Conservation (phyloP, 495 filamentous ascomycete genomes). For the Echria macrotheca region DNA sequence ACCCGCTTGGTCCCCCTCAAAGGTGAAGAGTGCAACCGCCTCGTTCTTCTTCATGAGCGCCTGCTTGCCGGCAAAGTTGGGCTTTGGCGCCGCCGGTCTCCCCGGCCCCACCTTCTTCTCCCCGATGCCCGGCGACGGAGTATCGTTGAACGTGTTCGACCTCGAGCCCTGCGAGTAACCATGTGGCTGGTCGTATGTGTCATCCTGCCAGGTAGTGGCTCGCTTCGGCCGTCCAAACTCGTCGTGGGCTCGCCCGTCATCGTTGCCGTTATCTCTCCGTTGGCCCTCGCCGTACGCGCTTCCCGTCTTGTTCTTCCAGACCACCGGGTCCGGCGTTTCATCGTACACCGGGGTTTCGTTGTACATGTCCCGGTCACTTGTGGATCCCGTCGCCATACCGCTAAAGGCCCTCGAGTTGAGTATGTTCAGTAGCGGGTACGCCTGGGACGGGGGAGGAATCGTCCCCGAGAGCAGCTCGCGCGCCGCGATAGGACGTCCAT, state of each 20-base stretch:
- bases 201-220: conserved; percentile 81
- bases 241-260: conserved; percentile 50
- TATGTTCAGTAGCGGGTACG: conserved; percentile 76
- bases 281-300: conserved; percentile 71
- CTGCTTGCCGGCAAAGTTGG: conserved; percentile 64
- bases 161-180: conserved; percentile 47
- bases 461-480: conserved; percentile 70
- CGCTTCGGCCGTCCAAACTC: conserved; percentile 51
- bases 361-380: conserved; percentile 67
- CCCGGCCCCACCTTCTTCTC: conserved; percentile 46
- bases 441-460: conserved; percentile 72
- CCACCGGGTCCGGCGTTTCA: conserved; percentile 77
- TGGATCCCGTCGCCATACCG: conserved; percentile 47
- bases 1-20: conserved; percentile 88
- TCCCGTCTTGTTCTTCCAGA: conserved; percentile 83
- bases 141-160: conserved; percentile 30
- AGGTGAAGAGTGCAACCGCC: conserved; percentile 83
- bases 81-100: conserved; percentile 82
- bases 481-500: conserved; percentile 77
- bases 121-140: conserved; percentile 4
- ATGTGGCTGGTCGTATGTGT: conserved; percentile 65
- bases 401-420: conserved; percentile 79
- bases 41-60: conserved; percentile 70
- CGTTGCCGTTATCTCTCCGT: conserved; percentile 33
- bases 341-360: conserved; percentile 94